Conservation (phyloP, 1,284 basidiomycete genomes). For the Cryptococcus deneoformans region DNA sequence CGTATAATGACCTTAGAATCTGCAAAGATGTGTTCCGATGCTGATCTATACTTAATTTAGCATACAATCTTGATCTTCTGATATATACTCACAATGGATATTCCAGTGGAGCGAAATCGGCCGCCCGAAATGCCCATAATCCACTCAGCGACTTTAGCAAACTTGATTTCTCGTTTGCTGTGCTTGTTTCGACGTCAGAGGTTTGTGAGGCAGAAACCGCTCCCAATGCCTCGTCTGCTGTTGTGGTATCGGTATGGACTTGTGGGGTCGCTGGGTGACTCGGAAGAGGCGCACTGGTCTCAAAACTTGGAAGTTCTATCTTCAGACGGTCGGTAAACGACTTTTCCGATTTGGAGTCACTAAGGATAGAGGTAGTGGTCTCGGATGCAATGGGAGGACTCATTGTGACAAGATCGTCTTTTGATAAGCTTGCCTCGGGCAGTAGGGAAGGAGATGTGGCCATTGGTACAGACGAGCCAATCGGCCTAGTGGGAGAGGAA, state of each 20-base stretch:
- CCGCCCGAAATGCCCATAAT: slow-evolving; percentile 65
- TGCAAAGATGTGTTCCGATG: slow-evolving; percentile 82
- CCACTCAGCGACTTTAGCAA: slow-evolving; percentile 84
- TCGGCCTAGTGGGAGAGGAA: slow-evolving; percentile 15
- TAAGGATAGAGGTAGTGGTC: slow-evolving; percentile 17
- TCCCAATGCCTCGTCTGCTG: slow-evolving; percentile 25
- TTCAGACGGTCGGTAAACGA: slow-evolving; percentile 44
- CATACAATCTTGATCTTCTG: slow-evolving; percentile 1
- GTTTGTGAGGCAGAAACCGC: slow-evolving; percentile 36
- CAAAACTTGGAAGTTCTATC: slow-evolving; percentile 49
- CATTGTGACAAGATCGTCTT: not conserved
- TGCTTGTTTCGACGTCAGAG: slow-evolving; percentile 52
- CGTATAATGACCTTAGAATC: slow-evolving; percentile 94
- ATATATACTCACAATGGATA: slow-evolving; percentile 53
- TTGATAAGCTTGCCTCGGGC: not conserved
- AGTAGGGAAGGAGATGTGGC: not conserved
- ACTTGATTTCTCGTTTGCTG: slow-evolving; percentile 65
- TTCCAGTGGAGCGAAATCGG: slow-evolving; percentile 56
- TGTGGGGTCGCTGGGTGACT: slow-evolving; percentile 45
- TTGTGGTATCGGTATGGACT: slow-evolving; percentile 23
- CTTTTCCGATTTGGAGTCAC: slow-evolving; percentile 32
- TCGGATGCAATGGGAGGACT: slow-evolving; percentile 2
- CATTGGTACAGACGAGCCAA: slow-evolving; percentile 2
- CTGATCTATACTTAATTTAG: slow-evolving; percentile 25
- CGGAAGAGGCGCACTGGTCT: slow-evolving; percentile 48